Evolutionary conservation across 2,329 filamentous ascomycete species (phyloP), one percentile per base, ranked within the genome.

Genomic region (Cladosporium sp.): DNA sequence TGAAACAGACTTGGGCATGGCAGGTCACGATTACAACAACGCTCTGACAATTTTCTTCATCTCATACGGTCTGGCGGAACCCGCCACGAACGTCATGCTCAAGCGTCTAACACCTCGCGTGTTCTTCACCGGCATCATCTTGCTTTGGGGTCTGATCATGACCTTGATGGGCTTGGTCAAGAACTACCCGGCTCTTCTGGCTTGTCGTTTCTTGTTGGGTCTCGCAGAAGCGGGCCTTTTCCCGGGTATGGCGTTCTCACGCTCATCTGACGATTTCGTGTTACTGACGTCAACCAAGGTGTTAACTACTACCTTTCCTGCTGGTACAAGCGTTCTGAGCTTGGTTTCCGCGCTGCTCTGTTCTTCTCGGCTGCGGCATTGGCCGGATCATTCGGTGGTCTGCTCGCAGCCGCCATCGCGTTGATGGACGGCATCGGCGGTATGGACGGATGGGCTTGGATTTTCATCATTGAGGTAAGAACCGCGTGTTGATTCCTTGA

Each of bases 281-380:
- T n/a, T 19, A 19, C 30, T 50, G 30, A 50, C 47, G 30, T 50
- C 3, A 14, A 28, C 25, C 12, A 19, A 56, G 71, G 71, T 38
- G 66, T 72, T 2, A 61, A 88, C 3, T 88, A 85, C 73, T 88
- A 84, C 64, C 77, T 88, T 1, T 79, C 76, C 0, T 92, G 88
- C 70, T 95, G 90, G 90, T 96, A 94, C 67, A 88, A 84, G 69
- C 81, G 90, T 37, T 83, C 81, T 15, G 91, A 95, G 67, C 88
- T 94, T 57, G 90, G 89, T 51, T 80, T 90, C n/a, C 84, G 90
- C 36, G 85, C 88, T 61, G 88, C 90, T 14, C 84, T 92, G 59
- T 93, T 94, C 78, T 95, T 94, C 77, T 91, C 88, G 0, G 88
- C 89, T 0, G 90, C 90, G 0, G 89, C 90, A 0, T 75, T 94